Evolutionary conservation across 75 land plant species (phyloP), one percentile per base, ranked within the genome.

Genomic region (Ceratopteris richardii): DNA sequence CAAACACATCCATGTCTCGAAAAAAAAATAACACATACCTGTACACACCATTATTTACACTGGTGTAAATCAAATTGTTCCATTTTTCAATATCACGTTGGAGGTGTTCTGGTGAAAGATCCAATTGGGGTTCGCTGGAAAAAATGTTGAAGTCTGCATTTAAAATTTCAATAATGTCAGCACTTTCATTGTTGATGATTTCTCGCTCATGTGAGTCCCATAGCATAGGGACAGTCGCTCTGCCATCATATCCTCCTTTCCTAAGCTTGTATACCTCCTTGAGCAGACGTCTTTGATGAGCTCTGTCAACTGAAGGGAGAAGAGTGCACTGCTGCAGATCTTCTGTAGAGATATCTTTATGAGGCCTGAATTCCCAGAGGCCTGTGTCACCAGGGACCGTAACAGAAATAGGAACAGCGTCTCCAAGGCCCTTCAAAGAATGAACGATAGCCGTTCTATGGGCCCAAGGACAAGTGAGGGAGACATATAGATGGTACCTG

Each of bases 131-230:
- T 40, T 72, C 63, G 0, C 19, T 24, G 1, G 79, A 81, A 21
- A 64, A 24, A 18, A 33, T 44, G 54, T 77, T 74, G 50, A 75
- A 71, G 1, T 79, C 81, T 23, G 82, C 68, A 53, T 89, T 93
- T 28, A 88, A 74, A 41, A 80, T 64, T 44, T 80, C 74, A 58
- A 83, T 79, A 13, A 93, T 93, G 27, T 80, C 98, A 25, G 77
- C 77, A 51, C 98, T 89, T 78, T 93, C 98, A 61, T 93, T 93
- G 60, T 88, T 89, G 25, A 83, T 80, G 7, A 93, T 96, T 5
- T 76, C 76, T 28, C 66, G 69, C 31, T 44, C 33, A 19, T 67
- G 61, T 2, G 50, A 59, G 54, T 93, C 90, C 98, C 95, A 93
- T 23, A 89, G 71, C 98, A 93, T 83, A 14, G 98, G 98, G 51